Evolutionary conservation across 2,329 filamentous ascomycete species (phyloP), one percentile per base, ranked within the genome.

Genomic region (Sporothrix pseudoabietina): DNA sequence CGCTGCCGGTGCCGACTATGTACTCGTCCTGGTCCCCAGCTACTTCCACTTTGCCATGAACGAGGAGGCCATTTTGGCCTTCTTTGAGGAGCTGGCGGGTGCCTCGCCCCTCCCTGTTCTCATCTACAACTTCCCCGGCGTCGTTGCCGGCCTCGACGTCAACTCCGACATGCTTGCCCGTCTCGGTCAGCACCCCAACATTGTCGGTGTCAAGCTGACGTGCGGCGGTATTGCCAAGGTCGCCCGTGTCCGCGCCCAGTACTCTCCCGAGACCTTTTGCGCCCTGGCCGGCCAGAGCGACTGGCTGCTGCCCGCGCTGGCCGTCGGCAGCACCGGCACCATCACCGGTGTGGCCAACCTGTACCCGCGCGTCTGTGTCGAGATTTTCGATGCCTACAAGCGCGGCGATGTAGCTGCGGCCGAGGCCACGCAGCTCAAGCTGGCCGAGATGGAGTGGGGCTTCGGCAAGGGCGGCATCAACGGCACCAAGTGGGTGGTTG

Each of bases 101-200:
- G 85, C 85, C 1, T 88, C 86, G 22, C 85, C 87, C 0, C 79
- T 93, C 0, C 90, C 91, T 0, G 83, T 93, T 32, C 81, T 93
- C 55, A 89, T 93, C 73, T 93, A 93, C 84, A 93, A 93, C 81
- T 93, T 90, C 83, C 91, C 91, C 1, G 89, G 85, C 5, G 90
- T 91, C 4, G 89, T 86, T 32, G 86, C 89, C 14, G 91, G 91
- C 4, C 83, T 92, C 10, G 91, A 93, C 77, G 83, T 93, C 61
- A 88, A 89, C 78, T 91, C 89, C 0, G 90, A 92, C 75, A 86
- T 88, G 77, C 89, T 93, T 75, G 82, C 86, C 2, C 81, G 83
- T 0, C 82, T 92, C 4, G 85, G 87, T 14, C 80, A 84, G 74
- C 87, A 91, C 78, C 81, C 84, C 57, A 92, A 91, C 76, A 91